Conservation (phyloP, 2,329 filamentous ascomycete species). For the Septoria petroselini region DNA sequence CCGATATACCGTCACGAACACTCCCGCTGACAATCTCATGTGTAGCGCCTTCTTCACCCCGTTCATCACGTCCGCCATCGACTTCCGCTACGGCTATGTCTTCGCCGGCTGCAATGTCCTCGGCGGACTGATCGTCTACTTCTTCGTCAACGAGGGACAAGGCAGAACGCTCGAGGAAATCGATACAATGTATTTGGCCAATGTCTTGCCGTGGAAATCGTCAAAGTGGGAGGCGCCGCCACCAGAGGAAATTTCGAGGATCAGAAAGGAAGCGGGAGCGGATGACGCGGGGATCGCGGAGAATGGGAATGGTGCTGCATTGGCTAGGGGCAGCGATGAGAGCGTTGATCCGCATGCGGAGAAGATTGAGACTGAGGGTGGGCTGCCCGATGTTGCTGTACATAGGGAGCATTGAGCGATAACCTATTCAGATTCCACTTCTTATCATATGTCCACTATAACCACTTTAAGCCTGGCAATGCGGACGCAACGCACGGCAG, state of each 20-base stretch:
- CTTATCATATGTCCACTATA: constrained; percentile 19
- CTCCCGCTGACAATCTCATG: too few species aligned
- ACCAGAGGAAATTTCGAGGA: constrained; percentile 31
- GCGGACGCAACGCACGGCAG: constrained; percentile 13
- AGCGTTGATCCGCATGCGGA: constrained; percentile 5
- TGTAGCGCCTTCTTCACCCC: constrained; percentile 76
- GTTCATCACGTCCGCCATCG: constrained; percentile 69
- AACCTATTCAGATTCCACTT: constrained; percentile 8
- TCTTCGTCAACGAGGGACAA: constrained; percentile 73
- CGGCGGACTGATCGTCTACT: constrained; percentile 65
- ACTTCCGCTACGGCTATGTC: constrained; percentile 71
- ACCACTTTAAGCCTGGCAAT: constrained; percentile 18
- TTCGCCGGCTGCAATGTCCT: constrained; percentile 71
- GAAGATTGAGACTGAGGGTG: constrained; percentile 6
- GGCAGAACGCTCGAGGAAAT: constrained; percentile 53
- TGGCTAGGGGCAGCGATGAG: constrained; percentile 11
- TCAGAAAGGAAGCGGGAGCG: constrained; percentile 19
- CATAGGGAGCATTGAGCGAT: constrained; percentile 7
- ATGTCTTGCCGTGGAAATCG: constrained; percentile 33
- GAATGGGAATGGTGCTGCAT: not conserved
- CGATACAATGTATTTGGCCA: constrained; percentile 59
- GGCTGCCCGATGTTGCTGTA: constrained; percentile 7
- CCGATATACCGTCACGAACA: too few species aligned
- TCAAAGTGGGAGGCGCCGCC: constrained; percentile 35
- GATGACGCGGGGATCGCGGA: constrained; percentile 7